Evolutionary conservation across 306 rosid species (phyloP), one percentile per base, ranked within the genome.

Genomic region (Elaeagnus macrophylla): DNA sequence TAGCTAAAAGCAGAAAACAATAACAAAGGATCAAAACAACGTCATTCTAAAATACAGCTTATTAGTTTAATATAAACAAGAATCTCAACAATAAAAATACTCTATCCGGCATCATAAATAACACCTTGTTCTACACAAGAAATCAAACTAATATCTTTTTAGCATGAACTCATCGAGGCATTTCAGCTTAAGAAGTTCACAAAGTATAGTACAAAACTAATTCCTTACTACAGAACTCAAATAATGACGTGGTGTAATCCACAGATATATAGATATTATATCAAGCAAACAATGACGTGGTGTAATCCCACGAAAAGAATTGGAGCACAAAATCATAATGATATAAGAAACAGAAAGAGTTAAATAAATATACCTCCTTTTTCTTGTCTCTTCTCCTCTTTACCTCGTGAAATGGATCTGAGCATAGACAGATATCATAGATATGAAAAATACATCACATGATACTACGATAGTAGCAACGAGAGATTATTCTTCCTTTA

Each of bases 401-500:
- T 78, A 93, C 99, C 72, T 82, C 89, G 72, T 81, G 99, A 72
- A 93, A 93, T 51, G 96, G 75, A 71, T 87, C 96, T 87, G 77
- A 40, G 48, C 41, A 64, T 64, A 59, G 68, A 35, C 18, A 62
- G 46, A 51, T 6, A 67, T 20, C 18, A 37, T 53, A 0, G 6
- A 16, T 41, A 47, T 47, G 54, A 41, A 63, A 37, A 67, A 10
- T 17, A 17, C 60, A 51, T 32, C 6, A 5, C 8, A 1, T 25
- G 32, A 25, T n/a, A n/a, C n/a, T n/a, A n/a, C n/a, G n/a, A 19
- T 6, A 39, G 7, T n/a, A 20, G 8, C 7, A 9, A 45, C 37
- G 42, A 49, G 13, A 16, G 18, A 52, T 51, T 9, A 51, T 8
- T 13, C 14, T 42, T n/a, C 39, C 12, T 18, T 17, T 13, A 15